These are phyloP conservation scores for Beta lomatogona DNA, from an alignment of 179 eudicot species.

Conservation along the genomic window DNA sequence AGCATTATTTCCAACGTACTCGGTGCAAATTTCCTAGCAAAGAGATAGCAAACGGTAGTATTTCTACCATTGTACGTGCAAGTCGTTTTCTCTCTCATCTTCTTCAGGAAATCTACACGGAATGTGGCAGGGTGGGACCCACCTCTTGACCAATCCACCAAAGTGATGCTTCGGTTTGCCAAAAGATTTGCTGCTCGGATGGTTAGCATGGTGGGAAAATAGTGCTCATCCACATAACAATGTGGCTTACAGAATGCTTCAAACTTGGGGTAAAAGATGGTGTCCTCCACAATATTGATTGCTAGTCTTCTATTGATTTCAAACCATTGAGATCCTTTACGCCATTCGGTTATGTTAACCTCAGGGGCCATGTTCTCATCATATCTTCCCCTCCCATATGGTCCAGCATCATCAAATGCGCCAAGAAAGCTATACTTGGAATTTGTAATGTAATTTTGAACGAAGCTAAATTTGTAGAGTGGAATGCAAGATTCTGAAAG, in stretches of 20 bases:
- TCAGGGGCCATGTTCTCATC: conserved; percentile 61
- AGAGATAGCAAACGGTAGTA: conserved; percentile 50
- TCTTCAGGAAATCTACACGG: conserved; percentile 51
- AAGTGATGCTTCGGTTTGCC: conserved; percentile 72
- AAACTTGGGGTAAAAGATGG: conserved; percentile 57
- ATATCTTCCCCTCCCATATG: conserved; percentile 71
- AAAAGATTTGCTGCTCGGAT: conserved; percentile 46
- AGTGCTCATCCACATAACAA: conserved; percentile 81
- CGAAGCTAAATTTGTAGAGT: conserved; percentile 53
- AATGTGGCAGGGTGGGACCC: conserved; percentile 85
- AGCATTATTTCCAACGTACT: conserved; percentile 48
- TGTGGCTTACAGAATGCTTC: conserved; percentile 53
- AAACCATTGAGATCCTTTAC: conserved; percentile 82
- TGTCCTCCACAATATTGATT: conserved; percentile 49
- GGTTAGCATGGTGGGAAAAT: conserved; percentile 73
- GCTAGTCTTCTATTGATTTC: conserved; percentile 63
- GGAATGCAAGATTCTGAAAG: conserved; percentile 82
- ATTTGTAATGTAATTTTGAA: conserved; percentile 50
- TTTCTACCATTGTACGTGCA: conserved; percentile 54
- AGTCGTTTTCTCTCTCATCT: conserved; percentile 30
- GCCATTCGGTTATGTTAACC: conserved; percentile 65
- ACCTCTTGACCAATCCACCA: conserved; percentile 86
- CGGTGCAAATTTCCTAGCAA: conserved; percentile 71
- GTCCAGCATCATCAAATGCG: conserved; percentile 67
- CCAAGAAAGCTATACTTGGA: conserved; percentile 67